Conservation (phyloP, 192 early-diverging fungal genomes). For the Backusella parvicylindrica region DNA sequence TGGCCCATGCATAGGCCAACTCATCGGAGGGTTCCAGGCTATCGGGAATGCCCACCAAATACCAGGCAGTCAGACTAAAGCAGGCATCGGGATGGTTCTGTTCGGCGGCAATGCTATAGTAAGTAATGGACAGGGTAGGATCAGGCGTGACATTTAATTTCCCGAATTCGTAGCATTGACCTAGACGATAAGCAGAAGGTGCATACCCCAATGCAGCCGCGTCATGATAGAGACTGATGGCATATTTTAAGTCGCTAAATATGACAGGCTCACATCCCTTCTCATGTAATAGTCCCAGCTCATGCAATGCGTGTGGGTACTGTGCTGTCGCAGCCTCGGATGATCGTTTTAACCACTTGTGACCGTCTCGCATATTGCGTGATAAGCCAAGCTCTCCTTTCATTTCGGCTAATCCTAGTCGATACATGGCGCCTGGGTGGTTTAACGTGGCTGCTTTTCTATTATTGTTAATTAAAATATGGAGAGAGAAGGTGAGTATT, state of each 20-base stretch:
- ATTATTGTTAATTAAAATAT: neutral
- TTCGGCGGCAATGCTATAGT: conserved; percentile 55
- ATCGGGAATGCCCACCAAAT: conserved; percentile 47
- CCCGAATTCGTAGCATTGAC: conserved; percentile 57
- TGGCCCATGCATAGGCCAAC: conserved; percentile 52
- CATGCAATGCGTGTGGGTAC: conserved; percentile 58
- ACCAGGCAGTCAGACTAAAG: conserved; percentile 59
- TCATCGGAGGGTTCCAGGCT: conserved; percentile 43
- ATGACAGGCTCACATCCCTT: conserved; percentile 40
- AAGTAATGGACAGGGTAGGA: conserved; percentile 44
- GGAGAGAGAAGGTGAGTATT: neutral
- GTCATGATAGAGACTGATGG: conserved; percentile 52
- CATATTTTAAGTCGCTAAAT: conserved; percentile 55
- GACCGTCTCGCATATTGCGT: conserved; percentile 53
- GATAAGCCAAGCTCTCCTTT: conserved; percentile 51
- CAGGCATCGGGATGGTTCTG: conserved; percentile 56
- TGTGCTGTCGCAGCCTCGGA: conserved; percentile 54
- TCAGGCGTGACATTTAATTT: conserved; percentile 47
- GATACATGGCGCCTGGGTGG: conserved; percentile 63
- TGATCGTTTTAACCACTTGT: conserved; percentile 59
- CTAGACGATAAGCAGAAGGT: conserved; percentile 54
- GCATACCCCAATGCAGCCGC: conserved; percentile 61
- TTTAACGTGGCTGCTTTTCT: conserved; percentile 35
- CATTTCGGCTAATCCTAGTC: conserved; percentile 40
- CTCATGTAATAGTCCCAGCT: conserved; percentile 56